These are phyloP conservation scores for Sporothrix brunneoviolacea DNA, from an alignment of 2,329 filamentous ascomycete species.

Conservation along the genomic window DNA sequence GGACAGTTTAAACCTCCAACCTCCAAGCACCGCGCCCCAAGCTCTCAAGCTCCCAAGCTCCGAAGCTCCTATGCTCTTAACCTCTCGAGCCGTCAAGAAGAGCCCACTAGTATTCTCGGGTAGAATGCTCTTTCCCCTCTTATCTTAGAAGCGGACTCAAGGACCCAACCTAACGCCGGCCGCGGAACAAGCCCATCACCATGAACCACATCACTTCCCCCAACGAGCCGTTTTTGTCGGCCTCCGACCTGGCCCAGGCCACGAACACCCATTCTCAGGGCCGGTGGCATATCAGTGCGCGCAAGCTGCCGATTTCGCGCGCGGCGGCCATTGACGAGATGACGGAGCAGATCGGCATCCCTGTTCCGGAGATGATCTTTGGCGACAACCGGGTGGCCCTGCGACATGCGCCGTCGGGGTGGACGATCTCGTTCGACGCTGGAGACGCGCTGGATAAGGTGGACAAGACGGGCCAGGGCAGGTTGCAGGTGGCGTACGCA, in stretches of 20 bases:
- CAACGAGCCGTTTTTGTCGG: constrained; percentile 50
- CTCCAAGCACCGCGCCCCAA: too few relatives aligned
- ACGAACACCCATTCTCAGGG: constrained; percentile 53
- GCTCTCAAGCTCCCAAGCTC: too few relatives aligned
- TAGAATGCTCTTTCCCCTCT: too few relatives aligned
- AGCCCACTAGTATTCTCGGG: too few relatives aligned
- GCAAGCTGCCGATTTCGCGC: constrained; percentile 93
- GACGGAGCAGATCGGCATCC: constrained; percentile 70
- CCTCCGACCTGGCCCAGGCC: constrained; percentile 42
- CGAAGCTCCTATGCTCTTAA: too few relatives aligned
- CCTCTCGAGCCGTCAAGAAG: too few relatives aligned
- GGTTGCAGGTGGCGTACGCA: constrained; percentile 92
- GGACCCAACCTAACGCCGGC: too few relatives aligned
- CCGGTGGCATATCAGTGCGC: constrained; percentile 68
- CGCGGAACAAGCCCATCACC: too few relatives aligned
- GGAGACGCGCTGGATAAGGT: constrained; percentile 83
- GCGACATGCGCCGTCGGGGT: constrained; percentile 65
- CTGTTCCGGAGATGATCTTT: constrained; percentile 98
- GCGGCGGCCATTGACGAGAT: constrained; percentile 83
- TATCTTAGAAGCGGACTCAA: too few relatives aligned
- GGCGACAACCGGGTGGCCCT: constrained; percentile 84
- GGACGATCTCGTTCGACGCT: constrained; percentile 75
- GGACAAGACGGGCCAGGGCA: constrained; percentile 84
- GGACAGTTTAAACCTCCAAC: too few relatives aligned
- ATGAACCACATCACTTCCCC: constrained; percentile 30